A percentile compares a stretch with the other conserved stretches of the same genome.
phyloP scores from a whole-genome alignment of 805 yeast genomes.

The Monosporozyma siamensis region DNA sequence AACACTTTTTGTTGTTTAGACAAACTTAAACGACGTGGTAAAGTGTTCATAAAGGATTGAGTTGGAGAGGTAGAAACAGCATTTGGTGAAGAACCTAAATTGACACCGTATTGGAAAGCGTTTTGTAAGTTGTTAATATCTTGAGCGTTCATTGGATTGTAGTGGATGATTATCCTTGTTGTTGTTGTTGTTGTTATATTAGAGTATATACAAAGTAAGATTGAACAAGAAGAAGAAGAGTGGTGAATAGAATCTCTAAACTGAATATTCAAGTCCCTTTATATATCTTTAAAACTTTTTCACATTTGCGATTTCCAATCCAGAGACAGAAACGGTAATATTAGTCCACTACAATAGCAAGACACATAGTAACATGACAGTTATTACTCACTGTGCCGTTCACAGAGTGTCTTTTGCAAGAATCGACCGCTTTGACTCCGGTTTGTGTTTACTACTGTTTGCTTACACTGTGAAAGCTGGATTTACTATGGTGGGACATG shows the following conservation, averaged over 20 bases:
- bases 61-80: slow-evolving; percentile 80
- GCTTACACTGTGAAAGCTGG: too few relatives aligned
- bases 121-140: slow-evolving; percentile 48
- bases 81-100: slow-evolving; percentile 47
- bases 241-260: too few relatives aligned
- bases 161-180: neutral
- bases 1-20: slow-evolving; percentile 55
- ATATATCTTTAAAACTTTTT: too few relatives aligned
- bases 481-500: too few relatives aligned
- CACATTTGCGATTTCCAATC: too few relatives aligned
- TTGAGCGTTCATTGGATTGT: slow-evolving; percentile 49
- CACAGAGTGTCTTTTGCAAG: too few relatives aligned
- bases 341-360: too few relatives aligned
- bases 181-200: neutral
- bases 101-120: slow-evolving; percentile 46
- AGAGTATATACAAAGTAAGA: neutral
- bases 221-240: neutral
- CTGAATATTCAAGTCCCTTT: too few relatives aligned
- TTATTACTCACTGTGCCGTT: too few relatives aligned
- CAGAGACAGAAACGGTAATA: neutral
- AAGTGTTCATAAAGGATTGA: slow-evolving; percentile 50
- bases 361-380: too few relatives aligned
- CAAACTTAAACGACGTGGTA: slow-evolving; percentile 38
- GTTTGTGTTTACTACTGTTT: too few relatives aligned
- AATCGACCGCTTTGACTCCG: neutral